phyloP scores from a whole-genome alignment of 1,284 basidiomycete species.

The Rhodotorula sp. region DNA sequence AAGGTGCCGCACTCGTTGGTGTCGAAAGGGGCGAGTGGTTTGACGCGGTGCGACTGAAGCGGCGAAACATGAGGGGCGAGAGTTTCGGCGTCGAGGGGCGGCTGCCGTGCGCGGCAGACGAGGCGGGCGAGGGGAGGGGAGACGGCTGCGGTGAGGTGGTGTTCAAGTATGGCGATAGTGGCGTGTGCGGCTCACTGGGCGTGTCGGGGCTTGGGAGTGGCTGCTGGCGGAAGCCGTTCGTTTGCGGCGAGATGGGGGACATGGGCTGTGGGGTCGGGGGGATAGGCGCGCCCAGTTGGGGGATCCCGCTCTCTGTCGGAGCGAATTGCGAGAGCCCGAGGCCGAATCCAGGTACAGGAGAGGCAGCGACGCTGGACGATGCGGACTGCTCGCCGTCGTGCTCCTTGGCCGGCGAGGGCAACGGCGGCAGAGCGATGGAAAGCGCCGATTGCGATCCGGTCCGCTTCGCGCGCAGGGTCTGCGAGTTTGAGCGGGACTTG shows the following conservation, averaged over 20 bases:
- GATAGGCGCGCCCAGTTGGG: conserved; percentile 1
- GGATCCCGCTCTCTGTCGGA: not conserved
- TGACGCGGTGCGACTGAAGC: not conserved
- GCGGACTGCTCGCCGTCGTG: not conserved
- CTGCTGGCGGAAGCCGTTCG: not conserved
- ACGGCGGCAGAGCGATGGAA: conserved; percentile 5
- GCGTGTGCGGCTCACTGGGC: conserved; percentile 2
- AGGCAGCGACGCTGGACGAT: not conserved
- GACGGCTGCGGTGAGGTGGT: conserved; percentile 15
- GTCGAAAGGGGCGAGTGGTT: not conserved
- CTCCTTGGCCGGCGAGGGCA: not conserved
- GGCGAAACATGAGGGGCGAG: not conserved
- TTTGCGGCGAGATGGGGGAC: not conserved
- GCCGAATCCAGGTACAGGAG: not conserved
- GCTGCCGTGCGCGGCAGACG: not conserved
- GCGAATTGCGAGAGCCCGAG: not conserved
- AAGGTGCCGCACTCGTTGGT: not conserved
- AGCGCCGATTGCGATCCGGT: conserved; percentile 3
- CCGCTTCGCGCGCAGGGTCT: conserved; percentile 1
- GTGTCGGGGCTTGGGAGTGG: not conserved
- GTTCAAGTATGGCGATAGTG: not conserved
- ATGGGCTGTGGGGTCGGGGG: conserved; percentile 3
- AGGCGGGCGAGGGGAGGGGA: not conserved
- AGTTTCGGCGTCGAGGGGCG: not conserved
- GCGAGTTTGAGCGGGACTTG: not conserved